Conservation (phyloP, 1,284 basidiomycete species). For the Termitomyces sp. region DNA sequence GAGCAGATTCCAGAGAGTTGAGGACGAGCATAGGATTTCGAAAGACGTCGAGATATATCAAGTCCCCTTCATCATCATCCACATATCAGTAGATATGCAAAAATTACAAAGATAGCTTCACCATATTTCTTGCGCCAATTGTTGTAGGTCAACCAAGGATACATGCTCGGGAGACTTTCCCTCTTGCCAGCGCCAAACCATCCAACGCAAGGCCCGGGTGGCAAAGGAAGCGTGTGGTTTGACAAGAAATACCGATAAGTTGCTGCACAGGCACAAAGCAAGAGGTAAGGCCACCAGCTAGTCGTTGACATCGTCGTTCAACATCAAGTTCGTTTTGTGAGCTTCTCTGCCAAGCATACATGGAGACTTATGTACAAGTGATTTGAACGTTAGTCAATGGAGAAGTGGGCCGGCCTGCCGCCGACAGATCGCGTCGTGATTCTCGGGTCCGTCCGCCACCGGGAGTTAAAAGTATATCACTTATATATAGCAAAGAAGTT, state of each 20-base stretch:
- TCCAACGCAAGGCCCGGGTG: slow-evolving; percentile 9
- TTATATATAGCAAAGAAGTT: no score
- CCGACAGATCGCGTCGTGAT: background rate
- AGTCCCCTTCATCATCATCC: slow-evolving; percentile 2
- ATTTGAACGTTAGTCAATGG: background rate
- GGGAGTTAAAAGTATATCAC: background rate
- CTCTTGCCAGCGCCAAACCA: slow-evolving; percentile 5
- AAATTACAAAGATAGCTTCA: background rate
- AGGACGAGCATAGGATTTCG: slow-evolving; percentile 12
- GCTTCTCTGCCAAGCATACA: background rate
- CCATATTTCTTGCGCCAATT: slow-evolving; percentile 9
- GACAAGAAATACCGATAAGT: background rate
- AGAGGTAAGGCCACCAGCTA: slow-evolving; percentile 3
- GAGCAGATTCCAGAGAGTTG: slow-evolving; percentile 11
- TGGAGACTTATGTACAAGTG: background rate
- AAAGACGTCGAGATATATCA: slow-evolving; percentile 10
- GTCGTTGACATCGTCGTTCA: background rate
- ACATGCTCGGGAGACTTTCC: background rate
- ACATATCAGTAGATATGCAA: background rate
- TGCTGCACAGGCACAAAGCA: background rate
- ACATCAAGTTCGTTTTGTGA: background rate
- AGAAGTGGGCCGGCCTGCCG: background rate
- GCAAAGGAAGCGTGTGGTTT: background rate
- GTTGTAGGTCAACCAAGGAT: slow-evolving; percentile 5
- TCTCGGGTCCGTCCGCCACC: background rate